phyloP scores from a whole-genome alignment of 352 stramenopile species.

The Sclerospora graminicola region DNA sequence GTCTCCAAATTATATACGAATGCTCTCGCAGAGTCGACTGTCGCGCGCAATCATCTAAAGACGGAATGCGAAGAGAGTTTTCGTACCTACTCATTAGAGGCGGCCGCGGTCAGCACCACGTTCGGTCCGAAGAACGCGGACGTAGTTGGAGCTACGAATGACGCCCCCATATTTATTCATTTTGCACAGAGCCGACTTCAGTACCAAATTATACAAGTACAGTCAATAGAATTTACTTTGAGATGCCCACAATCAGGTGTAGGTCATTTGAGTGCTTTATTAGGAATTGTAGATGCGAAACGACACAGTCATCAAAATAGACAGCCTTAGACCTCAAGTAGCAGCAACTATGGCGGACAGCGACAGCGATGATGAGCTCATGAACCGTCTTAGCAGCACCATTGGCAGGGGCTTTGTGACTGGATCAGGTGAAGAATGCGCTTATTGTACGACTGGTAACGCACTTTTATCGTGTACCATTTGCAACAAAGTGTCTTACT shows the following conservation, averaged over 20 bases:
- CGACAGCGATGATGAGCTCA: constrained; percentile 84
- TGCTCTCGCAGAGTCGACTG: constrained; percentile 26
- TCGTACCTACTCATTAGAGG: neutral
- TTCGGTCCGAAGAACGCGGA: constrained; percentile 10
- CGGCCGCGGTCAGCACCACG: no score
- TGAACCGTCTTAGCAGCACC: constrained; percentile 49
- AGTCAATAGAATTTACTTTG: no score
- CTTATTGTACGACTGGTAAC: constrained; percentile 55
- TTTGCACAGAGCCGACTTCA: no score
- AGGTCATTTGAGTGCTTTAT: neutral
- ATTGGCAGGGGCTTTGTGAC: constrained; percentile 21
- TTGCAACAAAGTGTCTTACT: constrained; percentile 59
- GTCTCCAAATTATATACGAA: constrained; percentile 25
- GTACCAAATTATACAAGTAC: no score
- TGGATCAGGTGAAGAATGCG: constrained; percentile 42
- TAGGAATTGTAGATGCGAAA: neutral
- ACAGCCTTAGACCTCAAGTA: constrained; percentile 10
- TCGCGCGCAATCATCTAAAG: constrained; percentile 8
- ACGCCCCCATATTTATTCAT: constrained; percentile 19
- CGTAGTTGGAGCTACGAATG: neutral
- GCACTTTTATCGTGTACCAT: constrained; percentile 51
- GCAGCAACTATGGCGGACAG: constrained; percentile 41
- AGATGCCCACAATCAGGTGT: no score
- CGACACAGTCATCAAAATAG: neutral
- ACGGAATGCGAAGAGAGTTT: constrained; percentile 1